phyloP scores from a whole-genome alignment of 108 stramenopile genomes.

The Schizochytrium sp. region DNA sequence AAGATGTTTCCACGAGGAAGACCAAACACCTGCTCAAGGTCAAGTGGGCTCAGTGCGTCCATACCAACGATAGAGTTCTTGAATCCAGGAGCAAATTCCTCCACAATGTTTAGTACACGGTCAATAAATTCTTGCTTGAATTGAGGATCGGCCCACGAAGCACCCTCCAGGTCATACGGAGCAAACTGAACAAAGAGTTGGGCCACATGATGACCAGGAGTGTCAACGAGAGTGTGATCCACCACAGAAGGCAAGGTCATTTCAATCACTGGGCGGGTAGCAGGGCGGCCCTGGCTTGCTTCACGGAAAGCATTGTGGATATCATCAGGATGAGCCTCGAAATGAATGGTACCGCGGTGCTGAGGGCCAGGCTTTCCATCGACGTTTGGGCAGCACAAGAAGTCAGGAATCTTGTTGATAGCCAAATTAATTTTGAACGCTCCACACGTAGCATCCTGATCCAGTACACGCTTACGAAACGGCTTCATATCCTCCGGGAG shows the following conservation, averaged over 20 bases:
- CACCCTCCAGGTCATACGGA: constrained; percentile 61
- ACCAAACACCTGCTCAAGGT: constrained; percentile 68
- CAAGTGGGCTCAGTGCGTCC: constrained; percentile 67
- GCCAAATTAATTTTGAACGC: constrained; percentile 71
- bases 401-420: constrained; percentile 60
- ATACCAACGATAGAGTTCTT: background rate
- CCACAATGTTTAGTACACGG: constrained; percentile 59
- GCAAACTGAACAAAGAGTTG: constrained; percentile 71
- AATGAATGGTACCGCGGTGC: constrained; percentile 70
- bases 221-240: constrained; percentile 64
- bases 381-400: constrained; percentile 28
- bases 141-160: constrained; percentile 56
- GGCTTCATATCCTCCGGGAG: constrained; percentile 8
- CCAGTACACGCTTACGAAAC: constrained; percentile 6
- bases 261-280: constrained; percentile 68
- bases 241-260: constrained; percentile 69
- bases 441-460: constrained; percentile 61
- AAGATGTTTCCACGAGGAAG: constrained; percentile 67
- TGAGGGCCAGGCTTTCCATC: constrained; percentile 58
- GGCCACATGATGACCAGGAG: constrained; percentile 67
- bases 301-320: constrained; percentile 62
- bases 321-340: constrained; percentile 58
- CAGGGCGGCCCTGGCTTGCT: constrained; percentile 29
- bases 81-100: constrained; percentile 64
- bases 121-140: constrained; percentile 63